Evolutionary conservation across 2,329 filamentous ascomycete species (phyloP), one percentile per base, ranked within the genome.

Genomic region (Samsoniella hepiali): DNA sequence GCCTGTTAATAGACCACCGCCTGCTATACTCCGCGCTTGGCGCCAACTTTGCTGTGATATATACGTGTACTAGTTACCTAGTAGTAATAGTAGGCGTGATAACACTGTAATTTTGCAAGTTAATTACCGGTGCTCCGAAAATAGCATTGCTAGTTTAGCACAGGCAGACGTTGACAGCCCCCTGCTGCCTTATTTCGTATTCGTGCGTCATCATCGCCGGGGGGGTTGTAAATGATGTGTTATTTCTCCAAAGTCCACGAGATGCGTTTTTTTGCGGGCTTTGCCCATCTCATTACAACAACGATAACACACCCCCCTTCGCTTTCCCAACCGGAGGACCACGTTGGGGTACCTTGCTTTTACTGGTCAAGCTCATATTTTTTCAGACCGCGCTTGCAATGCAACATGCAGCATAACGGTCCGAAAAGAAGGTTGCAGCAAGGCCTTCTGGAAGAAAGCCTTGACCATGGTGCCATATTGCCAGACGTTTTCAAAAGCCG

Each of bases 251-350:
- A 6, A 42, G 36, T 40, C n/a, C 27, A 56, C 36, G 36, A 42
- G 53, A 56, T 42, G 53, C 53, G 2, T 42, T 42, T 55, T 56
- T 55, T 56, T 55, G 53, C 36, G 36, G 53, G 53, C 27, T 29
- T 31, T 22, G 22, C 22, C 36, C 53, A 56, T 32, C 27, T 56
- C 27, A 22, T 53, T 32, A 53, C 17, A 22, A 6, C 2, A 32
- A 42, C 3, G 10, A 56, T 44, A 6, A n/a, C 50, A 3, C 22
- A 2, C 15, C 11, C 31, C 31, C 15, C 22, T 9, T 22, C 36
- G 36, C 15, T 40, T 13, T 15, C 38, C 38, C 38, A 2, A 5
- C 2, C 11, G 15, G 38, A 9, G 13, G 15, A 40, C 13, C 38
- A 40, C 38, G 38, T 40, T 40, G 38, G 38, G 38, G 38, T 2